Evolutionary conservation across 176 grass and related monocot species (phyloP), one percentile per base, ranked within the genome.

Genomic region (Musa itinerans): DNA sequence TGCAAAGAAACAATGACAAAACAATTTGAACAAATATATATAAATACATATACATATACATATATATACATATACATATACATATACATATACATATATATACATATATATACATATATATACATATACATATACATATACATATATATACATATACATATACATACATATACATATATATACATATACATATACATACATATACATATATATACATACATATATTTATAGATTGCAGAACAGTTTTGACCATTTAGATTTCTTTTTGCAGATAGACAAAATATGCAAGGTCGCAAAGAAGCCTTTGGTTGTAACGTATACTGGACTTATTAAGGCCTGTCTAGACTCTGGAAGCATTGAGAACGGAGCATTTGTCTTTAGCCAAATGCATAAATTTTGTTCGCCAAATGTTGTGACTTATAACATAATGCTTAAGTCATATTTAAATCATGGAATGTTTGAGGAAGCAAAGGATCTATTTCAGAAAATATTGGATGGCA

Each of bases 251-350:
- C 11, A 54, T 49, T 69, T 78, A 10, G 16, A 50, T 24, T 72
- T 67, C 48, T 80, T 68, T 80, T 54, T 86, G 84, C 88, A 93
- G 94, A 82, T 98, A 67, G 80, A 89, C 24, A 98, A 93, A 80
- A 93, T 98, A 82, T 98, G 94, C 80, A 93, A 91, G 79, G 94
- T 98, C 74, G 94, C 94, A 69, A 93, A 98, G 72, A 98, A 98
- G 83, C 94, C 94, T 10, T 78, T 98, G 70, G 90, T 93, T 86
- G 94, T 98, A 63, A 91, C 94, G 49, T 98, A 93, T 76, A 93
- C 94, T 48, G 94, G 94, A 61, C 78, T 98, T 53, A 93, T 98
- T 76, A 90, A 93, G 85, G 78, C 82, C 72, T 98, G 94, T 80
- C 77, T 93, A 79, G 78, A 87, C 80, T 87, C 85, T 76, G 85